Evolutionary conservation across 768 basidiomycete genomes (phyloP).

Genomic region (button mushroom (Agaricus bisporus)): DNA sequence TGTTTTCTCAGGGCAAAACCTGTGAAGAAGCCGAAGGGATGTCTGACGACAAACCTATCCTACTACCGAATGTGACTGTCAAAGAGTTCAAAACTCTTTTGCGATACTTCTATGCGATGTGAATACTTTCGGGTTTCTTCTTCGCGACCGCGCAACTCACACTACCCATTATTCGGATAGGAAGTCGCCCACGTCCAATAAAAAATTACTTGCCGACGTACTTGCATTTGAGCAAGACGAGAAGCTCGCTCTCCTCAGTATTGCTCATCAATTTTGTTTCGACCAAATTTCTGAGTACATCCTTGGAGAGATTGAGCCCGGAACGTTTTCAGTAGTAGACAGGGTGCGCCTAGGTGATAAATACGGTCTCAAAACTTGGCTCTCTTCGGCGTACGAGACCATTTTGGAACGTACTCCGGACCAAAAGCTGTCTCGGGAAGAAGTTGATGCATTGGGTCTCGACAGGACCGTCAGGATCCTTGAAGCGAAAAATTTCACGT

Average conservation of each 20-base stretch:
- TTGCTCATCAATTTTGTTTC: conserved; percentile 33
- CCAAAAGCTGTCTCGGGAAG: conserved; percentile 23
- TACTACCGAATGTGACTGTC: no score
- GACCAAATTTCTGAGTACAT: conserved; percentile 28
- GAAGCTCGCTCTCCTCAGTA: conserved; percentile 34
- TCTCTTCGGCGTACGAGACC: conserved; percentile 29
- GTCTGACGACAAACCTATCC: no score
- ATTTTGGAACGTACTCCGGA: conserved; percentile 23
- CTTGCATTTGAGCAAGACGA: conserved; percentile 14
- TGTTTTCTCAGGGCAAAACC: background rate
- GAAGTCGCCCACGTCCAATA: background rate
- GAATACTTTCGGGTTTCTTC: no score
- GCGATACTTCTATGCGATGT: no score
- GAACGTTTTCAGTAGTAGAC: conserved; percentile 19
- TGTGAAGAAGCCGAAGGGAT: no score
- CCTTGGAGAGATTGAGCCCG: conserved; percentile 18
- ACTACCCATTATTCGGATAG: conserved; percentile 16
- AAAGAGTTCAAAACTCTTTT: no score
- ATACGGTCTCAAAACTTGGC: conserved; percentile 33
- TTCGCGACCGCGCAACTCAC: no score
- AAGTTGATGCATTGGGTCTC: conserved; percentile 23
- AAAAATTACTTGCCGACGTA: background rate
- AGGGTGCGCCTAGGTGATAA: conserved; percentile 32
- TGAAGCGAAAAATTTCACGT: background rate
- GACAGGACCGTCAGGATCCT: background rate